phyloP scores from a whole-genome alignment of 495 filamentous ascomycete species.

The Immersiella caudata region DNA sequence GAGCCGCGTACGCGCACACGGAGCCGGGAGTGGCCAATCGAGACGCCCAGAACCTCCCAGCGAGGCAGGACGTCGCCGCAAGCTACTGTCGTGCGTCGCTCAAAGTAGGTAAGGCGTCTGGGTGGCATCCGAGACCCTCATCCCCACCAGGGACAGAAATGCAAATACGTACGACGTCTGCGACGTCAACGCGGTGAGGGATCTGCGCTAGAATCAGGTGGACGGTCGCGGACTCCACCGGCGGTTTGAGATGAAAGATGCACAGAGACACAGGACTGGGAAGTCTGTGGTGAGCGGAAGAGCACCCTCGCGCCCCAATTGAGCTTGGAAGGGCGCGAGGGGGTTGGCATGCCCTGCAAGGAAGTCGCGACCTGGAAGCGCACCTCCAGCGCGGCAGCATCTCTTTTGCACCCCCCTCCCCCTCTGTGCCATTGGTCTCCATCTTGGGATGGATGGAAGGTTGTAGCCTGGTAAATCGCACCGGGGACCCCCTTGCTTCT shows the following conservation, averaged over 20 bases:
- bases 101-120: not conserved
- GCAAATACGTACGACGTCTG: not conserved
- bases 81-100: not conserved
- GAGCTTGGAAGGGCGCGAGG: not conserved
- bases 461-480: slow-evolving; percentile 15
- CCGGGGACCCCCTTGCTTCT: slow-evolving; percentile 15
- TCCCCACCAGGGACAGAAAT: not conserved
- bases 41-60: not conserved
- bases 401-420: not conserved
- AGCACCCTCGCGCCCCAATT: not conserved
- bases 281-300: not conserved
- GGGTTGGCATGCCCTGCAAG: slow-evolving; percentile 11
- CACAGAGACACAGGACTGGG: not conserved
- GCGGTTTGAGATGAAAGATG: slow-evolving; percentile 9
- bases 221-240: not conserved
- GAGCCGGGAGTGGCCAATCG: not conserved
- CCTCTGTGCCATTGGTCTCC: not conserved
- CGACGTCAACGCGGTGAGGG: not conserved
- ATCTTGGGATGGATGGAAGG: not conserved
- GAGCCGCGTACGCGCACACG: slow-evolving; percentile 23
- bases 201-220: not conserved
- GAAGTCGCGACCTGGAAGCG: slow-evolving; percentile 12
- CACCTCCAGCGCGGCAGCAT: slow-evolving; percentile 1
- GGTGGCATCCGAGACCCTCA: not conserved
- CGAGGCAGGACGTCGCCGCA: not conserved